Evolutionary conservation across 495 filamentous ascomycete genomes (phyloP).

Genomic region (Parathielavia hyrcaniae): DNA sequence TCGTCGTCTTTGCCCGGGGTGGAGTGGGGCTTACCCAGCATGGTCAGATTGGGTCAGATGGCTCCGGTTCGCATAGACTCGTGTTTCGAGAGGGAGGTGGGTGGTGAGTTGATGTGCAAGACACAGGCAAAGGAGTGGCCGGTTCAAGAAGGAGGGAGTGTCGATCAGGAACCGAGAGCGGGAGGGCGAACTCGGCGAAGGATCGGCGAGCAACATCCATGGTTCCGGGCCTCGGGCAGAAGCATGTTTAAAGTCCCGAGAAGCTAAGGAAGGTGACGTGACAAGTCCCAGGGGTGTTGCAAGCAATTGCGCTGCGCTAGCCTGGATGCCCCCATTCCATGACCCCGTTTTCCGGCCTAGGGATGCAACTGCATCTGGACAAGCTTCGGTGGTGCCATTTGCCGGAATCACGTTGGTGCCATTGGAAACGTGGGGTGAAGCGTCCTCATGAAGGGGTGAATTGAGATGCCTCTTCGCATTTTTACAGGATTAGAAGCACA

Average conservation of each 20-base stretch:
- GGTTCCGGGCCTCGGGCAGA: neutral
- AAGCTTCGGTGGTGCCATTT: neutral
- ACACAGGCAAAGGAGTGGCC: neutral
- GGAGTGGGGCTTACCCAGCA: neutral
- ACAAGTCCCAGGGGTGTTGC: neutral
- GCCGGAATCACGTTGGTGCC: neutral
- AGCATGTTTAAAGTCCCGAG: conserved; percentile 1
- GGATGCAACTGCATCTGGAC: neutral
- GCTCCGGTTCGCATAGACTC: too few species aligned
- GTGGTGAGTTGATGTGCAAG: neutral
- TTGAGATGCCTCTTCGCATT: too few species aligned
- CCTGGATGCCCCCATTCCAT: neutral
- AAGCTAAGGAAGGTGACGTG: neutral
- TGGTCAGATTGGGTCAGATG: neutral
- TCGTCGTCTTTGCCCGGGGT: neutral
- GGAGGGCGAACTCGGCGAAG: neutral
- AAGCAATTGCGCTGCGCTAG: neutral
- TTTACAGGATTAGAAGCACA: too few species aligned
- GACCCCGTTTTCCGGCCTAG: neutral
- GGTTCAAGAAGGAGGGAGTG: neutral
- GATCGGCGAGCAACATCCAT: neutral
- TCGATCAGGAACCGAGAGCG: conserved; percentile 8
- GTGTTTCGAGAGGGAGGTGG: neutral
- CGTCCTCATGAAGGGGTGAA: too few species aligned
- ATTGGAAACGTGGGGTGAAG: too few species aligned